Conservation (phyloP, 2,329 filamentous ascomycete species). For the Metarhizium sp. region DNA sequence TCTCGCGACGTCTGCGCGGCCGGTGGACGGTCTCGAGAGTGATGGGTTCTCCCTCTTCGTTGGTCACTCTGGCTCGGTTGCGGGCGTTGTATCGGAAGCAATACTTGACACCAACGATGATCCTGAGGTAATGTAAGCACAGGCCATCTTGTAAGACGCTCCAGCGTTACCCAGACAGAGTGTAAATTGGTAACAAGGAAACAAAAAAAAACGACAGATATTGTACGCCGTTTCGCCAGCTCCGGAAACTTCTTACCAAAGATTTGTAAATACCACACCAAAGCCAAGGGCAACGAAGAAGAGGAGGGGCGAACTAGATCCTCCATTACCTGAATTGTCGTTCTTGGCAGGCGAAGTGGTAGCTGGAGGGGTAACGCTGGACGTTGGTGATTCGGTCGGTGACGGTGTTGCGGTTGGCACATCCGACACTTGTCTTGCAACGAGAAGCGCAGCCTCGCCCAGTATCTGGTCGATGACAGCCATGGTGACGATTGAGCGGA, state of each 20-base stretch:
- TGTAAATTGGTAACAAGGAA: background rate
- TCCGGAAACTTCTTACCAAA: conserved; percentile 60
- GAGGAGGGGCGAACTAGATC: conserved; percentile 34
- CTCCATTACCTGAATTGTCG: conserved; percentile 12
- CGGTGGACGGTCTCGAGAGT: conserved; percentile 77
- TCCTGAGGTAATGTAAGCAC: conserved; percentile 50
- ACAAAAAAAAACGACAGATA: background rate
- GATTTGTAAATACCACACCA: conserved; percentile 95
- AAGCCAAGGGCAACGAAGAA: conserved; percentile 97
- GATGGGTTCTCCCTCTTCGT: conserved; percentile 79
- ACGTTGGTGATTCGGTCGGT: conserved; percentile 7
- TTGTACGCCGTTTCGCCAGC: background rate
- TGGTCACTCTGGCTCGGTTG: conserved; percentile 69
- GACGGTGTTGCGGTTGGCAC: conserved; percentile 6
- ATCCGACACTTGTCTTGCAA: conserved; percentile 23
- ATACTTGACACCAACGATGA: conserved; percentile 98
- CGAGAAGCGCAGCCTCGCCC: conserved; percentile 25
- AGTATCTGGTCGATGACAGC: conserved; percentile 26
- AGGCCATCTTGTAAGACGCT: too few species aligned
- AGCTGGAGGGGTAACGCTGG: conserved; percentile 7
- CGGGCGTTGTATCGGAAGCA: conserved; percentile 97
- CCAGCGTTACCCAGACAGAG: background rate
- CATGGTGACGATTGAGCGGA: conserved; percentile 16
- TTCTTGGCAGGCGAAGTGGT: conserved; percentile 8
- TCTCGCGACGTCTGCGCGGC: conserved; percentile 81